Conservation (phyloP, 2,329 filamentous ascomycete species). For the Scleromitrula shiraiana region DNA sequence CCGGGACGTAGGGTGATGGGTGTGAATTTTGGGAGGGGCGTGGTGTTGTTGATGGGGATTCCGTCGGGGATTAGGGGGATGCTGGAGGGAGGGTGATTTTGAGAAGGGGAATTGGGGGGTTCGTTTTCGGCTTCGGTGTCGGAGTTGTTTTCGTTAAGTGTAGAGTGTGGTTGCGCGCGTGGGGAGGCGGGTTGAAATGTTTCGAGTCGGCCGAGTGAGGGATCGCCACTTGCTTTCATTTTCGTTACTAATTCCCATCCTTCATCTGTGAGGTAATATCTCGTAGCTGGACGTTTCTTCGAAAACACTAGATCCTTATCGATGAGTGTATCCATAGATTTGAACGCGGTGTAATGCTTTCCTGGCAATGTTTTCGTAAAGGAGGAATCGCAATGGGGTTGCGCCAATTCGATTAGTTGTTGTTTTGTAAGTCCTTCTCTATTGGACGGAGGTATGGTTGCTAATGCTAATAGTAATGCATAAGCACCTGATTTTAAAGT, state of each 20-base stretch:
- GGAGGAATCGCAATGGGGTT: conserved; percentile 64
- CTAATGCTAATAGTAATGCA: conserved; percentile 60
- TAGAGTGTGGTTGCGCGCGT: not conserved
- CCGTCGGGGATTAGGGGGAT: conserved; percentile 20
- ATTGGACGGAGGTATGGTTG: conserved; percentile 47
- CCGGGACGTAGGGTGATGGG: conserved; percentile 56
- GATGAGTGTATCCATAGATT: conserved; percentile 68
- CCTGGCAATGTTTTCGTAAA: conserved; percentile 60
- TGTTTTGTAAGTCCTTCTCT: conserved; percentile 55
- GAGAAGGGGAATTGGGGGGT: not conserved
- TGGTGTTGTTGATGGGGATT: conserved; percentile 13
- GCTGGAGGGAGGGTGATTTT: not conserved
- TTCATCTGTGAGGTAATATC: conserved; percentile 66
- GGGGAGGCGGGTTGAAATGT: conserved; percentile 9
- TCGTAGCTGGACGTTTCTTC: conserved; percentile 57
- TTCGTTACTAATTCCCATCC: conserved; percentile 67
- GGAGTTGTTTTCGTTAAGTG: conserved; percentile 4
- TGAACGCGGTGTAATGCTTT: conserved; percentile 74
- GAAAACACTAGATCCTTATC: conserved; percentile 68
- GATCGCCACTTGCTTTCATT: conserved; percentile 43
- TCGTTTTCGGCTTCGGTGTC: conserved; percentile 7
- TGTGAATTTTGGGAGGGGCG: conserved; percentile 34
- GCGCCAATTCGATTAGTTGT: conserved; percentile 60
- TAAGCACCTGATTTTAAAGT: conserved; percentile 66
- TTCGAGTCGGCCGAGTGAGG: conserved; percentile 13